Base-by-base conservation (phyloP, 345 rosid species). In the Eucalyptus curtisii region DNA sequence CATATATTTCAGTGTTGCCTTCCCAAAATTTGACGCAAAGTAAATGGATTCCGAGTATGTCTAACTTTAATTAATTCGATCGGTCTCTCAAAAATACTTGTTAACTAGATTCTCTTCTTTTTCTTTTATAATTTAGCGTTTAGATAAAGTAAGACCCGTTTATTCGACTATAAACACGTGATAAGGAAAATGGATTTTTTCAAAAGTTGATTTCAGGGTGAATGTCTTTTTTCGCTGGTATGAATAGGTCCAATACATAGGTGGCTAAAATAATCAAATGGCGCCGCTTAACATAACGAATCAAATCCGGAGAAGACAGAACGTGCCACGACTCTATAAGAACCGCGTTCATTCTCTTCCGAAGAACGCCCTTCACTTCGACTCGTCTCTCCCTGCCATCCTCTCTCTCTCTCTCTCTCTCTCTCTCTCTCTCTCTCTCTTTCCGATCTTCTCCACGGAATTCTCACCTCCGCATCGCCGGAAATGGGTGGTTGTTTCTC, bases 401-500 rank as follows among this genome's bases (percentile, higher is more conserved):
- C 86, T 1, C 14, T 66, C 5, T 8, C 89, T 49, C 91, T 49
- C 90, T 85, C 49, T 37, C 86, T 48, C n/a, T 17, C 87, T 7
- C 84, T 87, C 64, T 87, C 89, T 64, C 10, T 24, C 47, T 37
- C 47, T 49, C n/a, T 40, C 24, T 42, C 49, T 6, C 42, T 30
- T 5, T 8, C 10, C 9, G 11, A 42, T 40, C 44, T 30, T 53
- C 31, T 52, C 79, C 22, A 47, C 79, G 80, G 64, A 52, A 15
- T 49, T 52, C 30, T n/a, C 61, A 86, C 14, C 71, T 40, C 47
- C 27, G 30, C 4, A 4, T 37, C 25, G 45, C 81, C 81, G 82
- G 82, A 76, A 40, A 96, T 97, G 99, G 99, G 98, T 24, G 45
- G 86, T 5, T 97, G 99, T 59, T 89, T 93, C 24, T 96, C 98